A percentile compares a stretch with the other conserved stretches of the same genome.
These are phyloP conservation scores for Hypoxylon perforatum DNA, from an alignment of 495 filamentous ascomycete species.

Conservation along the genomic window DNA sequence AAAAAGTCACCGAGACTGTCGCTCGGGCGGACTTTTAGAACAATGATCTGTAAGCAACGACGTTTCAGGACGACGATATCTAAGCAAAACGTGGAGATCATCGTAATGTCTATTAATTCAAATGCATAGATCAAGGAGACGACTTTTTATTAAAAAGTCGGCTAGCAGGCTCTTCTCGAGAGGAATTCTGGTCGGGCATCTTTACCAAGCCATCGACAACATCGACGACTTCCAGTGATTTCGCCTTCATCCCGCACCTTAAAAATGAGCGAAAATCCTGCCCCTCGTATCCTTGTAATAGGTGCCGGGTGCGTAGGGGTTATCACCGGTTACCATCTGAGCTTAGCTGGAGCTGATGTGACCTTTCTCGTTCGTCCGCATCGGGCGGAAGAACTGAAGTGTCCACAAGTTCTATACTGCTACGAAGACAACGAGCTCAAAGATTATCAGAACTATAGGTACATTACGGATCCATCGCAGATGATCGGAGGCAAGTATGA, in stretches of 20 bases:
- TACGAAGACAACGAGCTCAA: constrained; percentile 34
- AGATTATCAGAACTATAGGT: constrained; percentile 17
- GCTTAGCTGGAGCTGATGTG: constrained; percentile 24
- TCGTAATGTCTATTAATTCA: too few species aligned
- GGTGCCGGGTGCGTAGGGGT: constrained; percentile 32
- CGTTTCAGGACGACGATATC: too few species aligned
- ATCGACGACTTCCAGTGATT: neutral
- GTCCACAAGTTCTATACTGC: constrained; percentile 34
- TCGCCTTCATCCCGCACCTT: neutral
- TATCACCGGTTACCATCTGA: constrained; percentile 24
- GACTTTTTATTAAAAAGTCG: too few species aligned
- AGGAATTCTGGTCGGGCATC: too few species aligned
- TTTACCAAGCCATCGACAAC: too few species aligned
- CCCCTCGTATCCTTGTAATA: constrained; percentile 23
- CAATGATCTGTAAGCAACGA: too few species aligned
- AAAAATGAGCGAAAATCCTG: constrained; percentile 18
- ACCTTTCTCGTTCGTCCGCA: constrained; percentile 36
- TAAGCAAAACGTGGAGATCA: too few species aligned
- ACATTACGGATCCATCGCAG: constrained; percentile 16
- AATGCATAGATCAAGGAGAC: too few species aligned
- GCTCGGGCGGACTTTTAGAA: too few species aligned
- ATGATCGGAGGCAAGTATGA: constrained; percentile 17
- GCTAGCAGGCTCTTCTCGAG: too few species aligned
- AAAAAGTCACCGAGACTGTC: too few species aligned
- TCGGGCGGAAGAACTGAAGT: constrained; percentile 13